Evolutionary conservation across 208 protist species (phyloP), one percentile per base, ranked within the genome.

Genomic region (Acanthamoeba divionensis): DNA sequence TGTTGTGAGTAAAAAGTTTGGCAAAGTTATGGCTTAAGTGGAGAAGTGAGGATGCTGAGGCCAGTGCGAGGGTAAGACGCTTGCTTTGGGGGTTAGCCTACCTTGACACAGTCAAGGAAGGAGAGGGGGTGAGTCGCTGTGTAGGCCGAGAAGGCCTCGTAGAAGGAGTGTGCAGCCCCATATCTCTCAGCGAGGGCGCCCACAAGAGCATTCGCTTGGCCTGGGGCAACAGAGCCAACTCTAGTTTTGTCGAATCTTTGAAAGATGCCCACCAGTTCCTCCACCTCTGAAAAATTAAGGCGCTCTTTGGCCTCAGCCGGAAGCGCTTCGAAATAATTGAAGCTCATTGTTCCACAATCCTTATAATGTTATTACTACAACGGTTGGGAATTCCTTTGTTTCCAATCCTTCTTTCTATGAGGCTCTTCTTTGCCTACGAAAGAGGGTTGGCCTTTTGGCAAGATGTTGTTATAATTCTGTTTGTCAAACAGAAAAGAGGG

Each of bases 271-370:
- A 83, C 41, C 26, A 83, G 73, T 45, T 21, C 48, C 26, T 83
- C 73, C 45, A 83, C 73, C 73, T 83, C 73, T 45, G 73, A 83
- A 24, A 83, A 83, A 38, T 10, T 41, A 31, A 83, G 73, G 9
- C 24, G 26, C 9, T 31, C 73, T 52, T 83, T 83, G 31, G 45
- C 41, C 12, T 83, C 73, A 8, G 41, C 15, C 48, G 41, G 6
- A 10, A 83, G 73, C 21, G 41, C 48, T 38, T 62, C 73, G 26
- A 83, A 83, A 29, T 83, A 83, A 38, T 38, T 62, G 50, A 83
- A 83, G 73, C 48, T 54, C 44, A 52, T 79, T 4, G 5, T 50
- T 79, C n/a, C 52, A 60, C n/a, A n/a, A n/a, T n/a, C n/a, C n/a
- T n/a, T n/a, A n/a, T n/a, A n/a, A n/a, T n/a, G n/a, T n/a, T n/a